Percentiles rank a stretch among this genome's conserved stretches.
These are phyloP conservation scores for Mycena polygramma DNA, from an alignment of 768 basidiomycete species.

Conservation along the genomic window DNA sequence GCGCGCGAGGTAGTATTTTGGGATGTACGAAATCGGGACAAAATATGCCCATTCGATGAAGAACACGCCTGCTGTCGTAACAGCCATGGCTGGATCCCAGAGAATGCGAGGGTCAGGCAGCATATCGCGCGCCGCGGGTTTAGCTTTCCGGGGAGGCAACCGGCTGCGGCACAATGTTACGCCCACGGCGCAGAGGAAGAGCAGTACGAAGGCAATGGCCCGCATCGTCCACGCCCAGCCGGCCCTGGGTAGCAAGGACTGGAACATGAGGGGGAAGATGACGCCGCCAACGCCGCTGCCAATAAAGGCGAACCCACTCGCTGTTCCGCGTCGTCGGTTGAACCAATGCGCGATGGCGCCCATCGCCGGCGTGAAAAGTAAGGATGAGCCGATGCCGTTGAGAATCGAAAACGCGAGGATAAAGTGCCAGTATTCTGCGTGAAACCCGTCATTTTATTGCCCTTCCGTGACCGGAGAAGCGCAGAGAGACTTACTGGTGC, in stretches of 20 bases:
- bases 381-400: neutral
- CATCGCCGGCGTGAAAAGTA: neutral
- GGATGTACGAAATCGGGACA: neutral
- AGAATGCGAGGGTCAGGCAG: conserved; percentile 1
- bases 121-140: conserved; percentile 3
- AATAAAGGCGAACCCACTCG: conserved; percentile 7
- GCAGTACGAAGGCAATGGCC: neutral
- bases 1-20: neutral
- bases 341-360: conserved; percentile 2
- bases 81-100: neutral
- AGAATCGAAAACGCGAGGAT: conserved; percentile 5
- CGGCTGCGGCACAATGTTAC: conserved; percentile 3
- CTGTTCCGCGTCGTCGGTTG: neutral
- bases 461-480: neutral
- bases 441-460: neutral
- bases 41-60: conserved; percentile 6
- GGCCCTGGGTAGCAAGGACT: neutral
- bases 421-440: conserved; percentile 8
- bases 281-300: conserved; percentile 2
- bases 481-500: neutral
- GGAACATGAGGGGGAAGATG: conserved; percentile 4
- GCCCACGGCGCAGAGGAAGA: neutral
- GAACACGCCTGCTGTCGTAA: conserved; percentile 1
- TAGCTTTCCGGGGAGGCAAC: neutral
- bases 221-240: conserved; percentile 7